Percentiles rank a stretch among this genome's conserved stretches.
Conservation (phyloP, 1,284 basidiomycete genomes). For the Rhodotorula sp. region DNA sequence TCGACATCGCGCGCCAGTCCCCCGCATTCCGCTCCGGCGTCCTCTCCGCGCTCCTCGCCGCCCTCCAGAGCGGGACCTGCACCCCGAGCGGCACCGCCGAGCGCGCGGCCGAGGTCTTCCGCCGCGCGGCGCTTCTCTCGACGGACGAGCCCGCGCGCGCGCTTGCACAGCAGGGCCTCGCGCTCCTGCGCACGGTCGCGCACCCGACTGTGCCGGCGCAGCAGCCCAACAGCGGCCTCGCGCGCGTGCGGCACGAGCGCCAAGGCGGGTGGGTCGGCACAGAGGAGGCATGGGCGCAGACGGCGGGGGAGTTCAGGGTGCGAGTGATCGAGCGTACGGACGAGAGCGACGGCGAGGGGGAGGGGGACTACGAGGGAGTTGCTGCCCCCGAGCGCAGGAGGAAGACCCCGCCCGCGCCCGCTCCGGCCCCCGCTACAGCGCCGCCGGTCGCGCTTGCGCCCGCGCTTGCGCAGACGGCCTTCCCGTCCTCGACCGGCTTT, state of each 20-base stretch:
- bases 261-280: constrained; percentile 20
- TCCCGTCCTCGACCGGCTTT: constrained; percentile 10
- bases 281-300: constrained; percentile 14
- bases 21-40: constrained; percentile 17
- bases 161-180: constrained; percentile 8
- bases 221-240: constrained; percentile 16
- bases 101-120: constrained; percentile 21
- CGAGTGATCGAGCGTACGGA: neutral
- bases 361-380: neutral
- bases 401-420: neutral
- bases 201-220: constrained; percentile 30
- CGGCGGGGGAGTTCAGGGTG: constrained; percentile 21
- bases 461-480: neutral
- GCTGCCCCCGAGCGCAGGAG: neutral
- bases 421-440: neutral
- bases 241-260: constrained; percentile 6
- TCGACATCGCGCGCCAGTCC: constrained; percentile 30
- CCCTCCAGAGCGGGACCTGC: neutral
- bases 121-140: constrained; percentile 3
- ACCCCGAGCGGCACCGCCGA: constrained; percentile 9
- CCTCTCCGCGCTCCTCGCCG: constrained; percentile 12
- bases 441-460: neutral
- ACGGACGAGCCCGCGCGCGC: constrained; percentile 13
- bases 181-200: neutral
- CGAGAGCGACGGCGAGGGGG: neutral